Evolutionary conservation across 164 flowering plant genomes (phyloP).

Genomic region (Paratinospora sagittata): DNA sequence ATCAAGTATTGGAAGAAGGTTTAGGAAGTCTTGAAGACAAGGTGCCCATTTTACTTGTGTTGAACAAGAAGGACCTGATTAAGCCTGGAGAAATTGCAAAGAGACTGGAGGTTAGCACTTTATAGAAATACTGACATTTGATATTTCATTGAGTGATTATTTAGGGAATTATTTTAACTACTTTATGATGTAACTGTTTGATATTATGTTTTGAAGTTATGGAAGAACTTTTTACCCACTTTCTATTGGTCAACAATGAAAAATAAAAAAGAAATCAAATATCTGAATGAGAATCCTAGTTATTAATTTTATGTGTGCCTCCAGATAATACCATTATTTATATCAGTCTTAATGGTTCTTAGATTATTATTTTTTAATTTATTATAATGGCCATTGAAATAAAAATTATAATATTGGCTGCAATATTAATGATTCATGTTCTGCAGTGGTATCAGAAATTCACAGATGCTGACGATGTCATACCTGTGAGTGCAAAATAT

Average conservation of each 20-base stretch:
- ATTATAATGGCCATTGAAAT: no score
- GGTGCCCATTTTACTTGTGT: constrained; percentile 69
- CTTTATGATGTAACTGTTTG: neutral
- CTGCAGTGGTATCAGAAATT: constrained; percentile 95
- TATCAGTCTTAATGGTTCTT: neutral
- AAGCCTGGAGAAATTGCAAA: constrained; percentile 97
- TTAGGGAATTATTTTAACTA: neutral
- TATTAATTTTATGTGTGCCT: neutral
- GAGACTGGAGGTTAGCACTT: constrained; percentile 66
- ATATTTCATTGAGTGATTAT: neutral
- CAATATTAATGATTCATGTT: neutral
- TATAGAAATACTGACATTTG: neutral
- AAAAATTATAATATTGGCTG: neutral
- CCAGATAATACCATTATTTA: neutral
- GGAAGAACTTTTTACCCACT: neutral
- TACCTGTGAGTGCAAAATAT: constrained; percentile 96
- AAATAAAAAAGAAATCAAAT: neutral
- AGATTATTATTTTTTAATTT: neutral
- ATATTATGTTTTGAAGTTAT: neutral
- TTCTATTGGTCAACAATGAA: neutral
- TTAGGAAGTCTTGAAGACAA: constrained; percentile 46
- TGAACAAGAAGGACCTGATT: constrained; percentile 91
- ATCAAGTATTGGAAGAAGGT: constrained; percentile 81
- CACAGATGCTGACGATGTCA: constrained; percentile 85
- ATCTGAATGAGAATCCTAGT: neutral